Evolutionary conservation across 352 stramenopile genomes (phyloP).

Genomic region (Thalassiosira hispida): DNA sequence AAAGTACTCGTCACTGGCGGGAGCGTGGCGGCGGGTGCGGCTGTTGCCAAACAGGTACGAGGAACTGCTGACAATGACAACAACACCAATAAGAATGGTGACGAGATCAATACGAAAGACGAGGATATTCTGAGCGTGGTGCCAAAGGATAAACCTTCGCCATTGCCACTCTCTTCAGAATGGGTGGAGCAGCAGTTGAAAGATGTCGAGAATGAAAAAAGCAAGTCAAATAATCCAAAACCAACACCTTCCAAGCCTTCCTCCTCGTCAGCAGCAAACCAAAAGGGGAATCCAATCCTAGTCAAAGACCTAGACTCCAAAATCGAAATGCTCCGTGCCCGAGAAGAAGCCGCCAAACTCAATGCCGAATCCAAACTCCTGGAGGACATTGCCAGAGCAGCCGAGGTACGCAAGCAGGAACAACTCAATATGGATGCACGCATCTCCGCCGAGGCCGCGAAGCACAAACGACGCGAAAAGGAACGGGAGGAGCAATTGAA

Average conservation of each 20-base stretch:
- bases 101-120: neutral
- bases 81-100: neutral
- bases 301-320: constrained; percentile 11
- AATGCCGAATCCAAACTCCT: neutral
- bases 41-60: neutral
- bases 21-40: neutral
- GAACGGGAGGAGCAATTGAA: neutral
- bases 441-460: neutral
- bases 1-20: neutral
- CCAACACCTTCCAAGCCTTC: neutral
- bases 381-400: neutral
- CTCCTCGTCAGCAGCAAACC: neutral
- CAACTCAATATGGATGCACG: neutral
- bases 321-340: neutral
- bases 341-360: neutral
- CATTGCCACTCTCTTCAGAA: neutral
- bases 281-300: neutral
- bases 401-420: neutral
- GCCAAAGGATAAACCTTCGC: neutral
- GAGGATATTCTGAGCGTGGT: neutral
- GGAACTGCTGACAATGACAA: neutral
- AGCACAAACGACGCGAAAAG: neutral
- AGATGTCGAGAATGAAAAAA: neutral
- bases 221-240: neutral
- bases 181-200: neutral